A percentile compares a stretch with the other conserved stretches of the same genome.
These are phyloP conservation scores for Colletotrichum brevisporum DNA, from an alignment of 2,329 filamentous ascomycete genomes.

Conservation along the genomic window DNA sequence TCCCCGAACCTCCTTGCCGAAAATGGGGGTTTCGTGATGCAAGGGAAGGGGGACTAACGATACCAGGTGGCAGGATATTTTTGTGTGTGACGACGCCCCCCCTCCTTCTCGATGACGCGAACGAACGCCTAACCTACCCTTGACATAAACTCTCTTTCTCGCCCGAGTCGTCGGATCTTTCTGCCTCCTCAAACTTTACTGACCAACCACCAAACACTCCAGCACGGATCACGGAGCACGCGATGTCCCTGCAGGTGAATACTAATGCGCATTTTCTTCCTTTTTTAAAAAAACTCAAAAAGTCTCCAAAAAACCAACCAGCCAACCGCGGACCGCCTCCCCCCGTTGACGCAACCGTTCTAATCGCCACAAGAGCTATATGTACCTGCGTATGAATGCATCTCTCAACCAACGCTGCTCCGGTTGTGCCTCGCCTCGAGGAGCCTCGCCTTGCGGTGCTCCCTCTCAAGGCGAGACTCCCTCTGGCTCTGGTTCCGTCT, in stretches of 20 bases:
- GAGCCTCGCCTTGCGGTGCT: slow-evolving; percentile 34
- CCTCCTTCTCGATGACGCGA: slow-evolving; percentile 5
- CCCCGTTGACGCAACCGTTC: background rate
- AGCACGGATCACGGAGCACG: background rate
- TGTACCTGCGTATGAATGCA: slow-evolving; percentile 31
- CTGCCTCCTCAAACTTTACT: background rate
- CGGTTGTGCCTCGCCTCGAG: slow-evolving; percentile 15
- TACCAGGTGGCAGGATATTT: background rate
- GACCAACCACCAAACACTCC: background rate
- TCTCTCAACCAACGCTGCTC: slow-evolving; percentile 33
- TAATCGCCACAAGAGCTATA: slow-evolving; percentile 8
- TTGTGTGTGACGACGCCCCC: background rate
- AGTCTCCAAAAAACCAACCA: background rate
- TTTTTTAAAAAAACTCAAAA: slow-evolving; percentile 27
- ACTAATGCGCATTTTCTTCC: too few relatives aligned
- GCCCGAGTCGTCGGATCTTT: slow-evolving; percentile 17
- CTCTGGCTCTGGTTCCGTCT: slow-evolving; percentile 36
- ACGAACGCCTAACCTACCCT: background rate
- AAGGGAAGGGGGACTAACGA: background rate
- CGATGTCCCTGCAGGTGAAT: too few relatives aligned
- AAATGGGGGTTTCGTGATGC: slow-evolving; percentile 18
- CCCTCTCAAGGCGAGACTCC: slow-evolving; percentile 41
- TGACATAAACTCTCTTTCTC: background rate
- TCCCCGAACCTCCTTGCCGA: slow-evolving; percentile 22
- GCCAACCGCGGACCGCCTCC: background rate